Percentiles rank a stretch among this genome's conserved stretches.
Evolutionary conservation across 208 protist genomes (phyloP).

Genomic region (Phytomonas sp.): DNA sequence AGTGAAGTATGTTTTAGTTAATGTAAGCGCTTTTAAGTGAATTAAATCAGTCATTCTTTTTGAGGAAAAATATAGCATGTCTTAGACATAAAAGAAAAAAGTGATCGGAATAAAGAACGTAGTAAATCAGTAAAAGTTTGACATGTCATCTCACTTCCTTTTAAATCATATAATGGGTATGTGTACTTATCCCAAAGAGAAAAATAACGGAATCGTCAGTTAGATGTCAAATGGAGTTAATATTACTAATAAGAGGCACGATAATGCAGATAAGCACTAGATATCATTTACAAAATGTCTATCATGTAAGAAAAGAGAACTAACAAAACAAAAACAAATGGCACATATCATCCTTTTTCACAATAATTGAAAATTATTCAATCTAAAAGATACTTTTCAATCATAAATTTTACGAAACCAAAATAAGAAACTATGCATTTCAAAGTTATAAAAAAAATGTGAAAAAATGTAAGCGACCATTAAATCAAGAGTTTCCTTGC

Average conservation of each 20-base stretch:
- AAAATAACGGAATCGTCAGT: background rate
- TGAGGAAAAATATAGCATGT: constrained; percentile 19
- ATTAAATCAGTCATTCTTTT: constrained; percentile 48
- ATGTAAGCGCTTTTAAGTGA: constrained; percentile 46
- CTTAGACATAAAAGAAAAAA: background rate
- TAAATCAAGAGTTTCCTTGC: background rate
- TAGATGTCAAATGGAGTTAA: background rate
- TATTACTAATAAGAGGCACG: background rate
- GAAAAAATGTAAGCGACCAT: background rate
- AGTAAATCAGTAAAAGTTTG: constrained; percentile 2
- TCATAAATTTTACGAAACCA: background rate
- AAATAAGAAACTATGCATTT: background rate
- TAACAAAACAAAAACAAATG: constrained; percentile 15
- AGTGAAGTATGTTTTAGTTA: constrained; percentile 55
- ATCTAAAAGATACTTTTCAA: background rate
- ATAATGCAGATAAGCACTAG: background rate
- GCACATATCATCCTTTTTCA: background rate
- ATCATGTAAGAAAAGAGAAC: background rate
- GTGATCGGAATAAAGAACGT: constrained; percentile 5
- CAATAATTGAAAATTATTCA: background rate
- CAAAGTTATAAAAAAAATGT: background rate
- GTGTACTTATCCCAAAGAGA: background rate
- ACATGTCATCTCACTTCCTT: background rate
- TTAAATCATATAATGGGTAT: background rate
- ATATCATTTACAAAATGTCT: background rate